Conservation (phyloP, 208 protist genomes). For the Wallacemonas rigidus region DNA sequence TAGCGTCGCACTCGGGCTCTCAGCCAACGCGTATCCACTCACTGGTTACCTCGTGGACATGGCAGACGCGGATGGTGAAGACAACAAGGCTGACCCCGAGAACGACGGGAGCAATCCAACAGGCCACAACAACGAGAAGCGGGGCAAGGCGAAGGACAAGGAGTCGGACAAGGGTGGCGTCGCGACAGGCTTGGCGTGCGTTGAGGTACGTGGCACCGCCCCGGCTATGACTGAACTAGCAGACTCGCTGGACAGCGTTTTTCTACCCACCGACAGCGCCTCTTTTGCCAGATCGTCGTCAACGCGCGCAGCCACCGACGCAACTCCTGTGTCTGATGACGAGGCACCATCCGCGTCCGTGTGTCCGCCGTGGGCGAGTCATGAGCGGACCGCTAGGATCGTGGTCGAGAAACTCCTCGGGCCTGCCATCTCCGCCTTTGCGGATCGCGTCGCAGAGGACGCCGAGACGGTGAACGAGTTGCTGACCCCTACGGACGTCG, state of each 20-base stretch:
- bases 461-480: neutral
- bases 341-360: conserved; percentile 1
- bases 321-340: conserved; percentile 4
- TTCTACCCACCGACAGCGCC: conserved; percentile 6
- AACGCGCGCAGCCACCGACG: neutral
- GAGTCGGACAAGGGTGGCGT: conserved; percentile 4
- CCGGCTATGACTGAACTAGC: neutral
- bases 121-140: neutral
- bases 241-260: conserved; percentile 5
- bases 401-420: conserved; percentile 27
- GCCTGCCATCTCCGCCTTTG: conserved; percentile 27
- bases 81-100: neutral
- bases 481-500: conserved; percentile 30
- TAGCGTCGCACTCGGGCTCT: neutral
- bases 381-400: conserved; percentile 19
- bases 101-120: neutral
- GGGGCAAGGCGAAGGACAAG: conserved; percentile 13
- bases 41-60: conserved; percentile 5
- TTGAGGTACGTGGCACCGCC: conserved; percentile 10
- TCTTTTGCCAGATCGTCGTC: neutral
- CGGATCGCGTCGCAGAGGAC: conserved; percentile 19
- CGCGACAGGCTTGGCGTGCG: conserved; percentile 21
- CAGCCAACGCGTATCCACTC: conserved; percentile 11
- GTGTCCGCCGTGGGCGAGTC: neutral
- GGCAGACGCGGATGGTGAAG: neutral